These are phyloP conservation scores for Malassezia furfur DNA, from an alignment of 1,284 basidiomycete genomes.

Conservation along the genomic window DNA sequence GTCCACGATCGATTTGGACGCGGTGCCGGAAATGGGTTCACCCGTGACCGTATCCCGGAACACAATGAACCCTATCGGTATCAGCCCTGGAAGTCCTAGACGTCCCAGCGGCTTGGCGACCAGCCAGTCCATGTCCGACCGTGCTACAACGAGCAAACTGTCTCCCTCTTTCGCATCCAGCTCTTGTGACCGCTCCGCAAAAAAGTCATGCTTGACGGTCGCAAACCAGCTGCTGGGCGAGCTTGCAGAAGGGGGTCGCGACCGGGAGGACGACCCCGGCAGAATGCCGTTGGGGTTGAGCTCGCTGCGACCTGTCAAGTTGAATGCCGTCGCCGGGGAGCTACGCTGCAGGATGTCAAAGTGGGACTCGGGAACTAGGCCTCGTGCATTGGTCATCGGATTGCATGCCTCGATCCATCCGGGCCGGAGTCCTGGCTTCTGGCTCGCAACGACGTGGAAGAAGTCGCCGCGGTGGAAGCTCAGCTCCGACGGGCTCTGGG, in stretches of 20 bases:
- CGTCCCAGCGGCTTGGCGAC: slow-evolving; percentile 80
- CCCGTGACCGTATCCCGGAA: slow-evolving; percentile 81
- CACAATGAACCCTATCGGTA: slow-evolving; percentile 91
- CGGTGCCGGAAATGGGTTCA: slow-evolving; percentile 56
- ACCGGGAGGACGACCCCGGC: background rate
- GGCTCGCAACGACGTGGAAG: slow-evolving; percentile 82
- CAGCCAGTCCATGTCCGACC: slow-evolving; percentile 52
- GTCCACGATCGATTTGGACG: slow-evolving; percentile 53
- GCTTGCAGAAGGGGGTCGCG: background rate
- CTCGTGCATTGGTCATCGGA: slow-evolving; percentile 79
- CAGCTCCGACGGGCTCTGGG: slow-evolving; percentile 72
- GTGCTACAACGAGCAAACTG: slow-evolving; percentile 60
- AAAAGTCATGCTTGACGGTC: slow-evolving; percentile 87
- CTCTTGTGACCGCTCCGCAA: slow-evolving; percentile 88
- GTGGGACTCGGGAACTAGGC: slow-evolving; percentile 77
- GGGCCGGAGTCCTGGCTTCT: slow-evolving; percentile 47
- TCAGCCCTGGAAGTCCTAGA: slow-evolving; percentile 87
- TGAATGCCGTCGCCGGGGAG: slow-evolving; percentile 22
- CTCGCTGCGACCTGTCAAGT: slow-evolving; percentile 9
- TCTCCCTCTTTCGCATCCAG: slow-evolving; percentile 89
- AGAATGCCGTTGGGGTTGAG: slow-evolving; percentile 33
- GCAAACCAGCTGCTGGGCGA: slow-evolving; percentile 50
- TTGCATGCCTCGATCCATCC: slow-evolving; percentile 54
- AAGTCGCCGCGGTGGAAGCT: slow-evolving; percentile 91
- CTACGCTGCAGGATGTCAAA: slow-evolving; percentile 54